Evolutionary conservation across 345 rosid species (phyloP).

Genomic region (Lumnitzera racemosa): DNA sequence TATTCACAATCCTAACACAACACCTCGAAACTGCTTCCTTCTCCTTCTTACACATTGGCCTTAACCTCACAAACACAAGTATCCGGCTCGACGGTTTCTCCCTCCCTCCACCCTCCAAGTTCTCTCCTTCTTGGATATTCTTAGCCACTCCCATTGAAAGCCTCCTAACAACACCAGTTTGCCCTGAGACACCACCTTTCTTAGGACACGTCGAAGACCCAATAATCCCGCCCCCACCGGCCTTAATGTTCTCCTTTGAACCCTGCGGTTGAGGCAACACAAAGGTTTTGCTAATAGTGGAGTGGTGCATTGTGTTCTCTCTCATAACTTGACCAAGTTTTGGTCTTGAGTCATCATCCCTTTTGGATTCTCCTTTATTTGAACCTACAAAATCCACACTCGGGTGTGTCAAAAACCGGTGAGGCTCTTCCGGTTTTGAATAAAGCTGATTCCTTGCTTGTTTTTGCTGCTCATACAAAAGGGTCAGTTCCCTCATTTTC

Average conservation of each 20-base stretch:
- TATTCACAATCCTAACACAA: slow-evolving; percentile 74
- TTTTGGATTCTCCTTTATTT: slow-evolving; percentile 28
- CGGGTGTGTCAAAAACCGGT: slow-evolving; percentile 38
- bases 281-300: slow-evolving; percentile 36
- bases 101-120: slow-evolving; percentile 27
- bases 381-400: slow-evolving; percentile 45
- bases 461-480: slow-evolving; percentile 90
- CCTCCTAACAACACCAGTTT: slow-evolving; percentile 48
- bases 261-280: slow-evolving; percentile 48
- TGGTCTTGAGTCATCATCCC: slow-evolving; percentile 20
- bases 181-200: slow-evolving; percentile 23
- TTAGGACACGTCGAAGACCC: slow-evolving; percentile 44
- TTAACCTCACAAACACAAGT: slow-evolving; percentile 81
- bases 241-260: slow-evolving; percentile 56
- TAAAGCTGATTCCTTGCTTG: slow-evolving; percentile 47
- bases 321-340: slow-evolving; percentile 21
- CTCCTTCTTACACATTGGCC: slow-evolving; percentile 92
- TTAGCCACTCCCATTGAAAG: slow-evolving; percentile 46
- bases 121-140: slow-evolving; percentile 28
- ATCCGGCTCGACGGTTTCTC: slow-evolving; percentile 39
- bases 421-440: slow-evolving; percentile 33
- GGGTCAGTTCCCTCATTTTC: slow-evolving; percentile 79
- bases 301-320: slow-evolving; percentile 33
- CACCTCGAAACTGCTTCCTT: slow-evolving; percentile 70
- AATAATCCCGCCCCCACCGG: slow-evolving; percentile 43